Base-by-base conservation (phyloP, 140 eudicot genomes). In the Flaveria floridana region DNA sequence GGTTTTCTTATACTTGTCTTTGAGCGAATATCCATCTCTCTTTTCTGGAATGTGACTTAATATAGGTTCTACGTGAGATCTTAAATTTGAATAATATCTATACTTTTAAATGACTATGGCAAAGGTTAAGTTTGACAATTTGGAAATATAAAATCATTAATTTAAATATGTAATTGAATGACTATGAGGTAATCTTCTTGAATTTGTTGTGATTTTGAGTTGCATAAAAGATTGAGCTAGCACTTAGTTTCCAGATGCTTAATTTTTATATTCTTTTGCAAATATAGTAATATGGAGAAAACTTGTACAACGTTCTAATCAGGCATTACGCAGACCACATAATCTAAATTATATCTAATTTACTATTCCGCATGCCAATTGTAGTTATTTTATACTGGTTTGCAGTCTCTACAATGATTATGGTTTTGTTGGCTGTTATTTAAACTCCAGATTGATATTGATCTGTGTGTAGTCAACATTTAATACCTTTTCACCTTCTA, bases 21-120 rank as follows among this genome's bases (percentile, higher is more conserved):
- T 37, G 11, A 52, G 57, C 0, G 5, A 72, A 56, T 56, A 57
- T 72, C 41, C 73, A 46, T 26, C 16, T 69, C 58, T 12, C 7
- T 69, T 47, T 67, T 19, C 72, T 67, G 72, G 34, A 41, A 42
- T 18, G 55, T 19, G 16, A 67, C 41, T 67, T 67, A 67, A 67
- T 46, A 34, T 15, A 30, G 6, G 48, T 34, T 64, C 47, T 34
- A 21, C 48, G 25, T 19, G 42, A 74, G 47, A 73, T 73, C 44
- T 20, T 14, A 41, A 42, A 42, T 59, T 73, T 44, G 70, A 74
- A 44, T 74, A 72, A 34, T 34, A 34, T 34, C 41, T 6, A 34
- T 34, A 34, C 41, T 34, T 34, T 34, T 34, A 34, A 34, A 34
- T 34, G 41, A 34, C 39, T 13, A 16, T 37, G 55, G 4, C 41